Evolutionary conservation across 129 eudicot species (phyloP).

Genomic region (Scalesia atractyloides): DNA sequence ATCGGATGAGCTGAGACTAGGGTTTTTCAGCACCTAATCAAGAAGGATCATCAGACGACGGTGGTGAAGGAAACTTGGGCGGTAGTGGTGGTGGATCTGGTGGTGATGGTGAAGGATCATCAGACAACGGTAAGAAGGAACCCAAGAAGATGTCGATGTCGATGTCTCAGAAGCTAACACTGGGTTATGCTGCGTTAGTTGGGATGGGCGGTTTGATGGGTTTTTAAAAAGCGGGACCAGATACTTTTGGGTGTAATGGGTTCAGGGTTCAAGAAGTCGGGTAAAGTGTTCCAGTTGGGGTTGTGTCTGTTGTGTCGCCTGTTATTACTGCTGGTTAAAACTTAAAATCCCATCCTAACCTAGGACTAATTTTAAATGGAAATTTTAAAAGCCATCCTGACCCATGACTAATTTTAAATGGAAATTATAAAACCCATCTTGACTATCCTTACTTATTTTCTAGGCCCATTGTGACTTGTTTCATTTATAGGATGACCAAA

Average conservation of each 20-base stretch:
- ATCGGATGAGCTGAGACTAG: slow-evolving; percentile 15
- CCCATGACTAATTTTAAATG: no score
- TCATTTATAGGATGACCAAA: no score
- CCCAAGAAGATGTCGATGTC: slow-evolving; percentile 61
- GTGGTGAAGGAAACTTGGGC: slow-evolving; percentile 54
- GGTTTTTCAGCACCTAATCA: slow-evolving; percentile 31
- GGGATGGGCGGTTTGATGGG: slow-evolving; percentile 91
- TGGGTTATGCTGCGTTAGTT: slow-evolving; percentile 81
- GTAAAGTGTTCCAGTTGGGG: slow-evolving; percentile 91
- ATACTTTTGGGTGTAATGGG: slow-evolving; percentile 92
- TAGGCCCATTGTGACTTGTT: no score
- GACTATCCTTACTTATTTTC: no score
- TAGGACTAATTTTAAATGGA: no score
- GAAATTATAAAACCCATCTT: no score
- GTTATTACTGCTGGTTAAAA: slow-evolving; percentile 79
- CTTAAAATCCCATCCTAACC: no score
- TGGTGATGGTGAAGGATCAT: slow-evolving; percentile 45
- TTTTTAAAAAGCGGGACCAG: slow-evolving; percentile 75
- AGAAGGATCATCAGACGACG: slow-evolving; percentile 45
- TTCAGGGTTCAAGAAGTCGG: slow-evolving; percentile 71
- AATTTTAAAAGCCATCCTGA: no score
- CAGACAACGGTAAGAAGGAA: slow-evolving; percentile 48
- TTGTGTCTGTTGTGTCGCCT: slow-evolving; percentile 74
- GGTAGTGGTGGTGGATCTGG: slow-evolving; percentile 44
- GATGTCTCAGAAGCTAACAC: slow-evolving; percentile 89